Base-by-base conservation (phyloP, 177 flowering plant species). In the Vitis hybrid region DNA sequence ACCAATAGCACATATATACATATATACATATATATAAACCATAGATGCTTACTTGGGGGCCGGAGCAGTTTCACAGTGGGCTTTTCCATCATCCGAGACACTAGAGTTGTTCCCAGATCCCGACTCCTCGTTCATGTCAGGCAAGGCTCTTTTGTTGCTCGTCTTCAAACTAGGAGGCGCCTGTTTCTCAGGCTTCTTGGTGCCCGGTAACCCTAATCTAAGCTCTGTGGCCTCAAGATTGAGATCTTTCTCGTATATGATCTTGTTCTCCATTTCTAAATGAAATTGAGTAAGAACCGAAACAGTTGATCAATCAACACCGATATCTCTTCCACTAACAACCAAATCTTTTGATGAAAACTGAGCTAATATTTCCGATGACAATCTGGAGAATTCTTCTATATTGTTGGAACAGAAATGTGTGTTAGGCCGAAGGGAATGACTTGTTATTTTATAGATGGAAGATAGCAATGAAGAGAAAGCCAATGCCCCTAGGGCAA, bases 201-300 rank as follows among this genome's bases (percentile, higher is more conserved):
- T 46, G 40, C 68, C 68, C 9, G 86, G 86, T 51, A 83, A 56
- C 3, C 84, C 86, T 51, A 83, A 57, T 51, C 80, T 76, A 1
- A 83, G 74, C 81, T 83, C 86, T 0, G 86, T 83, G 16, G 72
- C 86, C 67, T 76, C 63, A n/a, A 81, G 72, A 68, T 81, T 79
- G 11, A 83, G 75, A 69, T 78, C 84, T 35, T 66, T 61, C 35
- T 74, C 80, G 11, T 59, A 71, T 14, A 56, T 65, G 27, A 48
- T 56, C 13, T 56, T 48, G 10, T 24, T 65, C 57, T 71, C 74
- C 74, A 70, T 60, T 63, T 66, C 56, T 6, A 16, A 13, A n/a
- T 19, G 7, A 7, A 15, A 7, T 3, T n/a, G n/a, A n/a, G 19
- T 2, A n/a, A 13, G 14, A 18, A 4, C 16, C n/a, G 13, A 13